Base-by-base conservation (phyloP, 371 early-diverging fungal genomes). In the Apophysomyces elegans region DNA sequence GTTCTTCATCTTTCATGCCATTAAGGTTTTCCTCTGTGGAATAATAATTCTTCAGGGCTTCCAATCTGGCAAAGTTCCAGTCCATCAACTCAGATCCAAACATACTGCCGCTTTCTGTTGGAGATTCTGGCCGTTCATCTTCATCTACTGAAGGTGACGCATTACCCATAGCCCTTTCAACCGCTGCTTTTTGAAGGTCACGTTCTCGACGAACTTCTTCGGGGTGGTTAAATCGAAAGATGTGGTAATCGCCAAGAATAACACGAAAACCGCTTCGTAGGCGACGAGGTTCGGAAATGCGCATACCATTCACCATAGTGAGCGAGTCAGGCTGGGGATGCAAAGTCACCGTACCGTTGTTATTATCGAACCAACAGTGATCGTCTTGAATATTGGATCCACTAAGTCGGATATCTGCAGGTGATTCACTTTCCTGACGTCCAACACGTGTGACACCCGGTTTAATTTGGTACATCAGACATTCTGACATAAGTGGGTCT, bases 401-500 rank as follows among this genome's bases (percentile, higher is more conserved):
- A 46, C 89, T 88, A 5, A 95, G 75, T 44, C 86, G 81, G 63
- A 95, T 95, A 45, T 93, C 90, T 8, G 84, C 82, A 44, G 63
- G 14, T 1, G 12, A 63, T 1, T 75, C 61, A 2, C 78, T 72
- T 8, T 82, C 89, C 6, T 76, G 60, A 12, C 79, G 69, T 18
- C 95, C 95, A 1, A 94, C 95, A 0, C 77, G 73, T 1, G 94
- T 94, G 13, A 78, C 75, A 11, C 96, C 96, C 0, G 84, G 84
- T 56, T 92, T 92, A 63, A 96, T 80, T 59, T 91, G 90, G 72
- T 95, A 95, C 59, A 96, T 89, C 12, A 96, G 78, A 63, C 95
- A 95, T 71, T 96, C 94, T 5, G 93, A 90, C 92, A 94, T 91
- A 56, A 92, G 86, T 7, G 95, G 95, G 71, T 96, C 95, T 68